Conservation (phyloP, 495 filamentous ascomycete species). For the Paragyromitra xinjiangensis region DNA sequence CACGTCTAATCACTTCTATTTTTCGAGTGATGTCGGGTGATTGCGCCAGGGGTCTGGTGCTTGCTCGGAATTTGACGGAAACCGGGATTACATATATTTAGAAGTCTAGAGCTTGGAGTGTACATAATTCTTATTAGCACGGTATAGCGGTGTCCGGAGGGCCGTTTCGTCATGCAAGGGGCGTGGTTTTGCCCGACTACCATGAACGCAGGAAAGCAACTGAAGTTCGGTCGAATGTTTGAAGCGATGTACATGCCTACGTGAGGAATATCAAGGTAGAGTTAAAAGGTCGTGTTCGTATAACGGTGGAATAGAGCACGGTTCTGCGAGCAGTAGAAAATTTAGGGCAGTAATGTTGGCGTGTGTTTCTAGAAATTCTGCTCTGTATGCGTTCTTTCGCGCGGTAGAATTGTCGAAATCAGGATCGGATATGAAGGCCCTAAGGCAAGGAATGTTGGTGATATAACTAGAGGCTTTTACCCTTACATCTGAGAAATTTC, state of each 20-base stretch:
- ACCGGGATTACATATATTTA: too few species aligned
- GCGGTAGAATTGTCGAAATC: neutral
- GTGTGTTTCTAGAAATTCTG: neutral
- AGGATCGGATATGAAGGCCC: neutral
- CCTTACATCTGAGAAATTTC: constrained; percentile 3
- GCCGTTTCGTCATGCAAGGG: neutral
- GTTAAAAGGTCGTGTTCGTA: neutral
- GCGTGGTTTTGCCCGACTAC: neutral
- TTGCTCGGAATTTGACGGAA: too few species aligned
- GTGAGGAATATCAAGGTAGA: neutral
- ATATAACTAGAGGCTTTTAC: neutral
- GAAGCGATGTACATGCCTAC: neutral
- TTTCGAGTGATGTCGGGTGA: too few species aligned
- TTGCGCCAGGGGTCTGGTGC: too few species aligned
- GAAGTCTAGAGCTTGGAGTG: neutral
- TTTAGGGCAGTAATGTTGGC: neutral
- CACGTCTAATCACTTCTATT: too few species aligned
- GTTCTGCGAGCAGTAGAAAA: neutral
- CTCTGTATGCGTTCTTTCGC: neutral
- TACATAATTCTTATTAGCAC: neutral
- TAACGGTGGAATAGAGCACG: neutral
- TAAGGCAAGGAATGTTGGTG: neutral
- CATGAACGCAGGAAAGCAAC: neutral
- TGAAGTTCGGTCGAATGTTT: neutral
- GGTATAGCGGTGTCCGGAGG: neutral